Conservation (phyloP, 768 basidiomycete genomes). For the Phaffia australis region DNA sequence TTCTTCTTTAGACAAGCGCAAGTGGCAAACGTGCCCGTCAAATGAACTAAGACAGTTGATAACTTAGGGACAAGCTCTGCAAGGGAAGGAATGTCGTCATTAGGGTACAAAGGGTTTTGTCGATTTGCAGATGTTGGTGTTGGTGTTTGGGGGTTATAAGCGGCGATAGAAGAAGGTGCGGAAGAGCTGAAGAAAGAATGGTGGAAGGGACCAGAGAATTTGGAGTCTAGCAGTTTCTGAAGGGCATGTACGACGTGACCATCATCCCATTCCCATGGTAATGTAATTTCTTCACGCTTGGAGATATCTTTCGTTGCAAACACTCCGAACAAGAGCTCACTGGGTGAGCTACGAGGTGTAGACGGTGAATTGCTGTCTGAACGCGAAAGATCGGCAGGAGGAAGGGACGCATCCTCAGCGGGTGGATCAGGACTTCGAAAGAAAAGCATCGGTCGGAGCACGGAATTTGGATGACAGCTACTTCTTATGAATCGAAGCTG, state of each 20-base stretch:
- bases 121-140: neutral
- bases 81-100: slow-evolving; percentile 30
- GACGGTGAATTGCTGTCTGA: slow-evolving; percentile 27
- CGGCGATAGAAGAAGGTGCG: neutral
- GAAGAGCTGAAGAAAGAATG: slow-evolving; percentile 38
- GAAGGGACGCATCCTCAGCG: slow-evolving; percentile 7
- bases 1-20: slow-evolving; percentile 35
- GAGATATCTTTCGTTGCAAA: slow-evolving; percentile 67
- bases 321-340: slow-evolving; percentile 57
- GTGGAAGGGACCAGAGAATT: slow-evolving; percentile 34
- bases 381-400: slow-evolving; percentile 23
- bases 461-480: slow-evolving; percentile 58
- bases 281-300: slow-evolving; percentile 69
- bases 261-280: slow-evolving; percentile 98
- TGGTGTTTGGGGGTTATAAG: neutral
- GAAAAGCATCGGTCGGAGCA: slow-evolving; percentile 49
- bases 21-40: slow-evolving; percentile 34
- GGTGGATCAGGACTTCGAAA: slow-evolving; percentile 27
- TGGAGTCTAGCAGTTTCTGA: slow-evolving; percentile 36
- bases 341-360: neutral
- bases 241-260: slow-evolving; percentile 69
- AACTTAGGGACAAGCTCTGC: slow-evolving; percentile 28
- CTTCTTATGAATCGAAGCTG: slow-evolving; percentile 53
- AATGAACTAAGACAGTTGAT: slow-evolving; percentile 32
- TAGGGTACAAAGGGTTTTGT: slow-evolving; percentile 39